A percentile compares a stretch with the other conserved stretches of the same genome.
Conservation (phyloP, 2,329 filamentous ascomycete genomes). For the Plenodomus tracheiphilus region DNA sequence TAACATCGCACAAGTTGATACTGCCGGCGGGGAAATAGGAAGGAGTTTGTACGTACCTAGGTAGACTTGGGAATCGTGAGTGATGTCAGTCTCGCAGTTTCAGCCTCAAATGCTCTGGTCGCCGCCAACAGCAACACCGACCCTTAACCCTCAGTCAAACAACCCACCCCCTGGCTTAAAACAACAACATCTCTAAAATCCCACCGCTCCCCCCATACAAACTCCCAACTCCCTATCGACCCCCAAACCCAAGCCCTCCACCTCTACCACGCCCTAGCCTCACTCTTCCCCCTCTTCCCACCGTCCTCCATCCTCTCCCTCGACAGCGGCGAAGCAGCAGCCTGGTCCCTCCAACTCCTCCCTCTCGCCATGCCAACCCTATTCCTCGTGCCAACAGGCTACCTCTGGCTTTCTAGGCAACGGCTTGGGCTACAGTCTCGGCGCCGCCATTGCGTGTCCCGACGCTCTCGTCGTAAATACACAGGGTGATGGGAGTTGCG, state of each 20-base stretch:
- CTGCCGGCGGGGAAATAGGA: constrained; percentile 50
- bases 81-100: constrained; percentile 42
- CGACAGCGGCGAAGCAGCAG: constrained; percentile 48
- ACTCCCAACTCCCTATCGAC: too few species aligned
- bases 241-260: neutral
- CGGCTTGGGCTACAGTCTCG: constrained; percentile 52
- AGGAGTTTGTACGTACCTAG: constrained; percentile 37
- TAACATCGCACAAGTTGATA: constrained; percentile 49
- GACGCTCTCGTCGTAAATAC: constrained; percentile 47
- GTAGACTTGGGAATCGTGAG: constrained; percentile 50
- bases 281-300: constrained; percentile 43
- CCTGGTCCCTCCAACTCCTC: constrained; percentile 41
- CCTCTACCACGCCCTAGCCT: neutral
- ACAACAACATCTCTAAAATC: neutral
- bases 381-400: constrained; percentile 34
- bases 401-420: constrained; percentile 54
- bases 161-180: neutral
- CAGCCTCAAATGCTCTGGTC: constrained; percentile 27
- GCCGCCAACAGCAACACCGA: too few species aligned
- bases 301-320: constrained; percentile 44
- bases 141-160: too few species aligned
- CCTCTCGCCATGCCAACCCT: constrained; percentile 28
- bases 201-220: too few species aligned
- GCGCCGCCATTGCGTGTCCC: constrained; percentile 49
- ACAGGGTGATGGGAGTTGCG: constrained; percentile 52